Conservation (phyloP, 2,329 filamentous ascomycete species). For the Arthrobotrys sinensis region DNA sequence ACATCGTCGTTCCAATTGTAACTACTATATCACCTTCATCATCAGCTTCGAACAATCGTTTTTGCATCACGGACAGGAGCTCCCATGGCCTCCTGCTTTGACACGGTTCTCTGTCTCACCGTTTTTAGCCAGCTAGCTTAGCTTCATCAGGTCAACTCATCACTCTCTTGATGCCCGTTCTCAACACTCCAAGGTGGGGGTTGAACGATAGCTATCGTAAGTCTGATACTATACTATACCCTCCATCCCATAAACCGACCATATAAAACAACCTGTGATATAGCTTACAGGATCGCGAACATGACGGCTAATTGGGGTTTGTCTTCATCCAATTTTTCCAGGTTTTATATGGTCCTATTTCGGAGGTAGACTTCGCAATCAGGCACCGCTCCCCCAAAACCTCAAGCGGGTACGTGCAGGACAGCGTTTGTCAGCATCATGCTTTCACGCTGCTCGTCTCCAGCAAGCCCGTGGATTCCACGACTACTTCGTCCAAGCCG, state of each 20-base stretch:
- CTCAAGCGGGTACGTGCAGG: conserved; percentile 49
- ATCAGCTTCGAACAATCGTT: conserved; percentile 14
- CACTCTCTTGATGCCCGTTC: conserved; percentile 42
- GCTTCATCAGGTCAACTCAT: conserved; percentile 33
- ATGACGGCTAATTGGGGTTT: conserved; percentile 24
- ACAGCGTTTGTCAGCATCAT: conserved; percentile 37
- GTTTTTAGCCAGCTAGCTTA: conserved; percentile 20
- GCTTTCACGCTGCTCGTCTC: conserved; percentile 51
- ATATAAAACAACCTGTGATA: not conserved
- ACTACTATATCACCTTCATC: conserved; percentile 1
- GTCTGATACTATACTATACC: conserved; percentile 19
- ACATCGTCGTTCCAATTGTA: not conserved
- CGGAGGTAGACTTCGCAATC: conserved; percentile 43
- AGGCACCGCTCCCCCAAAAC: conserved; percentile 24
- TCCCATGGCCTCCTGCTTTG: conserved; percentile 27
- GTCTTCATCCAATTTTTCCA: conserved; percentile 15
- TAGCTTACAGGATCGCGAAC: not conserved
- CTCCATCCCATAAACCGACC: not conserved
- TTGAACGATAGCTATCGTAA: conserved; percentile 62
- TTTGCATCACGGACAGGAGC: not conserved
- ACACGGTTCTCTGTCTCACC: conserved; percentile 18
- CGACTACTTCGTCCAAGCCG: conserved; percentile 96
- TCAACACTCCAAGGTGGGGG: conserved; percentile 60
- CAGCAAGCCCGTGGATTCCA: conserved; percentile 76
- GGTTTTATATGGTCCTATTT: conserved; percentile 61